phyloP scores from a whole-genome alignment of 2,329 filamentous ascomycete species.

The Penicillium sp. region DNA sequence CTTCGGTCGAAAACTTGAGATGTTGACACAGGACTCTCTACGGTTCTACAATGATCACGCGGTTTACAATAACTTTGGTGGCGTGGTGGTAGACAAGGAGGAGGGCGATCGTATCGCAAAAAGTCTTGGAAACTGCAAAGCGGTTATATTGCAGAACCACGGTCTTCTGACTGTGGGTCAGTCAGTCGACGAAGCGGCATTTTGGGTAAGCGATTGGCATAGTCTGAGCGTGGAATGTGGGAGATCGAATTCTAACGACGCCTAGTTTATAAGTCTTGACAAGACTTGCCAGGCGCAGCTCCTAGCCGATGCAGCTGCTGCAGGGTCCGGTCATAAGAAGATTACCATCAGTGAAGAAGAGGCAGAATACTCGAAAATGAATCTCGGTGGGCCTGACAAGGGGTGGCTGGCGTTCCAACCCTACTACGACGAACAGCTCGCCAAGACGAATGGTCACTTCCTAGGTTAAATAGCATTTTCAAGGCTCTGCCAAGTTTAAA shows the following conservation, averaged over 20 bases:
- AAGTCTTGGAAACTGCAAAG: slow-evolving; percentile 21
- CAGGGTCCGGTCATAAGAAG: neutral
- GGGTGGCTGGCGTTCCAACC: slow-evolving; percentile 12
- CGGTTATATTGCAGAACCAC: slow-evolving; percentile 30
- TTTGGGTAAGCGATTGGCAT: neutral
- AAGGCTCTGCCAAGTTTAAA: neutral
- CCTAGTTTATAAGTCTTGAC: slow-evolving; percentile 65
- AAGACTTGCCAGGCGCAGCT: slow-evolving; percentile 65
- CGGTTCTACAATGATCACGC: slow-evolving; percentile 20
- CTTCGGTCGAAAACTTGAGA: slow-evolving; percentile 34
- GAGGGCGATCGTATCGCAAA: slow-evolving; percentile 45
- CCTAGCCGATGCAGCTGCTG: slow-evolving; percentile 58
- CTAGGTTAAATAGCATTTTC: neutral
- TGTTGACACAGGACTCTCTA: slow-evolving; percentile 37
- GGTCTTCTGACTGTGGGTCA: slow-evolving; percentile 55
- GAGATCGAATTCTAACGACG: slow-evolving; percentile 26
- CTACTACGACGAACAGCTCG: slow-evolving; percentile 10
- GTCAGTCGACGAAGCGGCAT: slow-evolving; percentile 68
- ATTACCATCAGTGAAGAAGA: neutral
- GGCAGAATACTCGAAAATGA: neutral
- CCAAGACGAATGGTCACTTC: slow-evolving; percentile 5
- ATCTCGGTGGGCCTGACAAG: slow-evolving; percentile 6
- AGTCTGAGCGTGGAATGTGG: neutral
- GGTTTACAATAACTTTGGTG: slow-evolving; percentile 45
- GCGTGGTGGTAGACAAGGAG: slow-evolving; percentile 44